Evolutionary conservation across 106 monocot species (phyloP).

Genomic region (Alisma plantagoaquatica): DNA sequence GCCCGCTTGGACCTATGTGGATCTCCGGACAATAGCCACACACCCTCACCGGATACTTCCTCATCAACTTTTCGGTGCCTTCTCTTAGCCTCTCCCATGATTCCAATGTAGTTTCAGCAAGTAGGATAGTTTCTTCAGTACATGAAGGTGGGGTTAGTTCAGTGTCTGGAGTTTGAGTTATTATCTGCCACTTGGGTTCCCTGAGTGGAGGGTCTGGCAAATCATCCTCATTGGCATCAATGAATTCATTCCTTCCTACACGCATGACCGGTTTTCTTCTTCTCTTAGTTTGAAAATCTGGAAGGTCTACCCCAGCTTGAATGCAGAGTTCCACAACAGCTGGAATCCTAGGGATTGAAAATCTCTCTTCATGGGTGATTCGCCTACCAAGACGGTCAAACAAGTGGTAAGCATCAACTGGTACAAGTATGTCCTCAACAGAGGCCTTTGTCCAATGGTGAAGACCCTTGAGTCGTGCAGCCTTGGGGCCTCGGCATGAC

Average conservation of each 20-base stretch:
- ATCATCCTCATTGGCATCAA: conserved; percentile 92
- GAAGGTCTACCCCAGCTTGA: conserved; percentile 91
- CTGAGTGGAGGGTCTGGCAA: conserved; percentile 49
- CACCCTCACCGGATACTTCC: conserved; percentile 74
- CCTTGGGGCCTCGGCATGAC: conserved; percentile 56
- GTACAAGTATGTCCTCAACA: conserved; percentile 60
- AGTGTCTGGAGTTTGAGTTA: conserved; percentile 37
- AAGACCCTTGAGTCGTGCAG: conserved; percentile 47
- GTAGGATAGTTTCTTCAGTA: conserved; percentile 28
- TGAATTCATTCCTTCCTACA: conserved; percentile 47
- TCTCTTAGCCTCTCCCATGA: conserved; percentile 70
- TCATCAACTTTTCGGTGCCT: conserved; percentile 70
- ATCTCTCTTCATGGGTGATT: conserved; percentile 73
- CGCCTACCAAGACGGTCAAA: conserved; percentile 76
- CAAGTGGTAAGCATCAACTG: conserved; percentile 68
- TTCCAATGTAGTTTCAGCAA: conserved; percentile 52
- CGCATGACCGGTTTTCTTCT: conserved; percentile 84
- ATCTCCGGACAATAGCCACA: conserved; percentile 97
- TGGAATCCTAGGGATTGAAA: conserved; percentile 58
- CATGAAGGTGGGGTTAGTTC: conserved; percentile 25
- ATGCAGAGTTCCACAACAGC: conserved; percentile 84
- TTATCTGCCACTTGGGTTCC: conserved; percentile 29
- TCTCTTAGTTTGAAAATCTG: conserved; percentile 68
- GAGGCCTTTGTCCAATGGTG: conserved; percentile 71
- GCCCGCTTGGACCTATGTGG: conserved; percentile 74